Base-by-base conservation (phyloP, 2,329 filamentous ascomycete species). In the Neofusicoccum ribis region DNA sequence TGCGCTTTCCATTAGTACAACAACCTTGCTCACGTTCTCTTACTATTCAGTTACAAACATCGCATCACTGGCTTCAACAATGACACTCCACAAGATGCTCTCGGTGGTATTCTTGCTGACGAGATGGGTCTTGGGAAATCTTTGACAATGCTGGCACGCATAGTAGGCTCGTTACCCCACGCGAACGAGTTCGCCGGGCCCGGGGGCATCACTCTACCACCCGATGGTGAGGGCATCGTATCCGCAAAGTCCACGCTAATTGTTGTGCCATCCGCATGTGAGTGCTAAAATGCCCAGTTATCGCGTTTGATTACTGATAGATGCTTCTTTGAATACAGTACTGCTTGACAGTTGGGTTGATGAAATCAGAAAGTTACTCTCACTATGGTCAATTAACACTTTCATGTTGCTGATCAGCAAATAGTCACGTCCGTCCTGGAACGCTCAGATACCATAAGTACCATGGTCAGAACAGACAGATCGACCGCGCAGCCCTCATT, bases 111-210 rank as follows among this genome's bases (percentile, higher is more conserved):
- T n/a, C 67, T 86, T 3, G 84, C 84, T 0, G 84, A 86, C 69
- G 84, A 86, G 63, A 86, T 86, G 84, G 85, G 84, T 0, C 78
- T 85, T 72, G 84, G 84, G 1, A 86, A 86, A 67, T 82, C 84
- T 0, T 75, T 85, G 14, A 81, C 82, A 6, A 80, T 82, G 0
- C 76, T 86, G 12, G 78, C 82, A 1, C 70, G 84, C 0, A 77
- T 85, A 44, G 71, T 78, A 3, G 56, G 15, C n/a, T 41, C 65
- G 8, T 20, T 60, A 1, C 34, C 14, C 23, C 27, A 17, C 3
- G 50, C 50, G 36, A 49, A 49, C n/a, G n/a, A 49, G 9, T 49
- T 49, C 11, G 46, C 12, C n/a, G n/a, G 14, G 14, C 37, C 9
- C 11, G 37, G 37, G 14, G 9, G 11, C 11, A 39, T 11, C 1